These are phyloP conservation scores for Telopea speciosissima DNA, from an alignment of 177 flowering plant species.

Conservation along the genomic window DNA sequence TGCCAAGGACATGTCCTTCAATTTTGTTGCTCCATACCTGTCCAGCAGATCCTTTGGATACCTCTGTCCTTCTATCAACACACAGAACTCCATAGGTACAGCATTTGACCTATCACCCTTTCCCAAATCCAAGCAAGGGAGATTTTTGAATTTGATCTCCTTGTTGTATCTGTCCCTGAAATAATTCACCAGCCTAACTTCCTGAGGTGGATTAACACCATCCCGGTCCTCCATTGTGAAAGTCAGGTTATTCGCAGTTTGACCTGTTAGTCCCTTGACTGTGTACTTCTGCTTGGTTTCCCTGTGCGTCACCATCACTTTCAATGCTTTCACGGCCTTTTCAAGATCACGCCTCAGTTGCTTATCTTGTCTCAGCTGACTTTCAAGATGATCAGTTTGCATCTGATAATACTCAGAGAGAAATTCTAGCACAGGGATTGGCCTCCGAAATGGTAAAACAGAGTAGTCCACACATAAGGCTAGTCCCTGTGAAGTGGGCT, in stretches of 20 bases:
- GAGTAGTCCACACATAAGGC: constrained; percentile 53
- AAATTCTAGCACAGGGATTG: constrained; percentile 43
- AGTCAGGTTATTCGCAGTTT: constrained; percentile 13
- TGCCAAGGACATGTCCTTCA: constrained; percentile 33
- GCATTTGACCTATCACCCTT: constrained; percentile 31
- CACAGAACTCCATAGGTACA: constrained; percentile 82
- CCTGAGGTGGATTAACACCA: constrained; percentile 17
- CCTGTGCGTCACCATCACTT: constrained; percentile 60
- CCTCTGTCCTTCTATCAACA: constrained; percentile 60
- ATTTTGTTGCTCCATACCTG: constrained; percentile 6
- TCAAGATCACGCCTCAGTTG: constrained; percentile 20
- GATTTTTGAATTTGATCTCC: constrained; percentile 29
- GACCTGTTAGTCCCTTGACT: constrained; percentile 33
- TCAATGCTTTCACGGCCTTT: constrained; percentile 37
- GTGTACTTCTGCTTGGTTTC: constrained; percentile 45
- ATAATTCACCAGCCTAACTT: constrained; percentile 36
- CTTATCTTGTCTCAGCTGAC: too few species aligned
- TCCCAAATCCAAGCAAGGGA: constrained; percentile 71
- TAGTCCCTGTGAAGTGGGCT: constrained; percentile 53
- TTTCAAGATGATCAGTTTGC: constrained; percentile 10
- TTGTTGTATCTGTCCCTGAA: constrained; percentile 38
- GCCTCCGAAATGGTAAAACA: constrained; percentile 48
- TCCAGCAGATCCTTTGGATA: constrained; percentile 49
- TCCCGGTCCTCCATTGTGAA: constrained; percentile 36
- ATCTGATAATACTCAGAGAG: constrained; percentile 31